Evolutionary conservation across 192 early-diverging fungal genomes (phyloP).

Genomic region (Funneliformis mosseae): DNA sequence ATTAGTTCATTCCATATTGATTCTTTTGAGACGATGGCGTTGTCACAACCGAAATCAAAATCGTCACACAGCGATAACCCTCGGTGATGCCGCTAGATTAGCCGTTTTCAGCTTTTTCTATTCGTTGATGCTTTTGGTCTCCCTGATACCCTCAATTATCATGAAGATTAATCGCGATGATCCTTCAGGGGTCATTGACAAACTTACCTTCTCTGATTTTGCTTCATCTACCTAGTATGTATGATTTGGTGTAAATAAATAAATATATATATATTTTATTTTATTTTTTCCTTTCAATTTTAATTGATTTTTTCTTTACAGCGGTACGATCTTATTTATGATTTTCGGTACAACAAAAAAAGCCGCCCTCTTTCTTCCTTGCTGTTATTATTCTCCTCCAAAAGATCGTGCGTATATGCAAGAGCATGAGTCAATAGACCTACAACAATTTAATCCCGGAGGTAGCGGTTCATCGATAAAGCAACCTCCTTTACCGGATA

Average conservation of each 20-base stretch:
- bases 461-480: neutral
- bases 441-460: neutral
- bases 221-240: neutral
- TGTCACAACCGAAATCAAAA: constrained; percentile 1
- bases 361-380: constrained; percentile 18
- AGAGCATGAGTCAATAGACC: neutral
- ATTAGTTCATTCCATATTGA: neutral
- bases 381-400: constrained; percentile 15
- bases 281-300: neutral
- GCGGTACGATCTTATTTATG: constrained; percentile 3
- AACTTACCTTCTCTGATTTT: neutral
- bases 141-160: neutral
- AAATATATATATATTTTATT: too few species aligned
- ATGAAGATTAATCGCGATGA: neutral
- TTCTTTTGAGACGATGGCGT: neutral
- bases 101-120: neutral
- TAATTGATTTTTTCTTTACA: neutral
- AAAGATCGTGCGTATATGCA: neutral
- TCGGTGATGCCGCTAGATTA: constrained; percentile 15
- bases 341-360: constrained; percentile 7
- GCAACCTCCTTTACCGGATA: neutral
- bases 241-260: neutral
- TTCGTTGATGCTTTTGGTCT: neutral
- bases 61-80: neutral
- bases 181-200: too few species aligned